Evolutionary conservation across 2,329 filamentous ascomycete species (phyloP), one percentile per base, ranked within the genome.

Genomic region (Magnaporthales sp.): DNA sequence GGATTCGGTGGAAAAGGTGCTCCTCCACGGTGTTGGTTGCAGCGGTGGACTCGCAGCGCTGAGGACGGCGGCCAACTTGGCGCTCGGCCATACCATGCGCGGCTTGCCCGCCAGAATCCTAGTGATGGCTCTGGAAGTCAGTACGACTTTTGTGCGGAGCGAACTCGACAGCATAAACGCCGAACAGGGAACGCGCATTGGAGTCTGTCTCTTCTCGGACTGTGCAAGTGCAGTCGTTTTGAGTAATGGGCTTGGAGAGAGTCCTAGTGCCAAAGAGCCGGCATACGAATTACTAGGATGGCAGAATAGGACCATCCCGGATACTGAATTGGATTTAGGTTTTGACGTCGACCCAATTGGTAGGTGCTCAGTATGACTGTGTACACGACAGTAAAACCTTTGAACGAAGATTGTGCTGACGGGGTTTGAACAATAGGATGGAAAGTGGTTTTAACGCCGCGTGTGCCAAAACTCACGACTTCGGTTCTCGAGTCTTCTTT

Each of bases 21-120:
- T 90, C 4, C 78, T 91, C 19, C 87, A 90, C 71, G 88, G 88
- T 3, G 80, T 90, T 15, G 88, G 88, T 13, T 91, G 88, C 73
- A 84, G 84, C 46, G 88, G 88, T 32, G 88, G 88, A 0, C 75
- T 90, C 9, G 86, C 87, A 1, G 80, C 81, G 6, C 75, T 90
- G 67, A 78, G 88, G 62, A 89, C 87, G 0, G 89, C 86, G 0
- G 87, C 88, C 1, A 89, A 89, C 71, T 78, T 91, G 24, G 89
- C 88, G 2, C 77, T 89, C 13, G 88, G 88, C 1, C 84, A 87
- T 67, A 81, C 82, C 15, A 84, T 85, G 68, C 79, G 86, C 64
- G 78, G 84, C 1, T 81, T 81, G 68, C 84, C 85, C 2, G 89
- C 89, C 2, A 81, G 88, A 31, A 80, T 91, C 4, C 75, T 92